phyloP scores from a whole-genome alignment of 1,284 basidiomycete genomes.

The Bjerkandera adusta region DNA sequence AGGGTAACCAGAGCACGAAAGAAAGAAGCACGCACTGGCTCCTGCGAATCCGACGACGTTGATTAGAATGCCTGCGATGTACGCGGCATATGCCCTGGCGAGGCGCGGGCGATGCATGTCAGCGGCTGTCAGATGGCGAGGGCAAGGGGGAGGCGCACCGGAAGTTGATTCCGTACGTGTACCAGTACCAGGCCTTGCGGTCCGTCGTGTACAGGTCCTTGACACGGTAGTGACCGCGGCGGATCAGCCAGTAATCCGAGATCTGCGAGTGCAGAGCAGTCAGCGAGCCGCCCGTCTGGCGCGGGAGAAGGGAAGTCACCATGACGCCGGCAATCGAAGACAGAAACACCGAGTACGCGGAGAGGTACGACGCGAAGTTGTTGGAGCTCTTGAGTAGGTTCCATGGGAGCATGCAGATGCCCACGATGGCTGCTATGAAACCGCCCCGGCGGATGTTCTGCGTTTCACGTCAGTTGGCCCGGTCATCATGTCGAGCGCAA shows the following conservation, averaged over 20 bases:
- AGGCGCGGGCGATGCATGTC: slow-evolving; percentile 10
- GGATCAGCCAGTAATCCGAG: slow-evolving; percentile 79
- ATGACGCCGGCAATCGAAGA: slow-evolving; percentile 84
- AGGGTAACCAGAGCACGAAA: slow-evolving; percentile 21
- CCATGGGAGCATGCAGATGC: slow-evolving; percentile 79
- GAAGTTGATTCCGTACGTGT: slow-evolving; percentile 75
- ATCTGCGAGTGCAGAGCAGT: slow-evolving; percentile 38
- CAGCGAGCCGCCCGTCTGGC: neutral
- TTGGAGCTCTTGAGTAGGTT: slow-evolving; percentile 75
- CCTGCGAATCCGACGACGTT: slow-evolving; percentile 78
- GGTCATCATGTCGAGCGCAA: neutral
- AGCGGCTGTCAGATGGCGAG: neutral
- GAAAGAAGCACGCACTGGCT: slow-evolving; percentile 43
- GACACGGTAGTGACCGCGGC: slow-evolving; percentile 70
- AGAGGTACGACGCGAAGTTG: slow-evolving; percentile 81
- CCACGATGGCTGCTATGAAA: slow-evolving; percentile 75
- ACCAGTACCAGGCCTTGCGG: slow-evolving; percentile 71
- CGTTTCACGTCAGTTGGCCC: slow-evolving; percentile 5
- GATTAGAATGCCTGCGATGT: slow-evolving; percentile 77
- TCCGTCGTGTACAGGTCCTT: slow-evolving; percentile 66
- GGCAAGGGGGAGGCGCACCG: slow-evolving; percentile 35
- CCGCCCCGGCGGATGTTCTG: slow-evolving; percentile 84
- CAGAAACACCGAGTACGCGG: slow-evolving; percentile 81
- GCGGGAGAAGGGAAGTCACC: slow-evolving; percentile 37
- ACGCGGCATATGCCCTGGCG: slow-evolving; percentile 64